Evolutionary conservation across 2,329 filamentous ascomycete species (phyloP), one percentile per base, ranked within the genome.

Genomic region (Ophiostoma australiae): DNA sequence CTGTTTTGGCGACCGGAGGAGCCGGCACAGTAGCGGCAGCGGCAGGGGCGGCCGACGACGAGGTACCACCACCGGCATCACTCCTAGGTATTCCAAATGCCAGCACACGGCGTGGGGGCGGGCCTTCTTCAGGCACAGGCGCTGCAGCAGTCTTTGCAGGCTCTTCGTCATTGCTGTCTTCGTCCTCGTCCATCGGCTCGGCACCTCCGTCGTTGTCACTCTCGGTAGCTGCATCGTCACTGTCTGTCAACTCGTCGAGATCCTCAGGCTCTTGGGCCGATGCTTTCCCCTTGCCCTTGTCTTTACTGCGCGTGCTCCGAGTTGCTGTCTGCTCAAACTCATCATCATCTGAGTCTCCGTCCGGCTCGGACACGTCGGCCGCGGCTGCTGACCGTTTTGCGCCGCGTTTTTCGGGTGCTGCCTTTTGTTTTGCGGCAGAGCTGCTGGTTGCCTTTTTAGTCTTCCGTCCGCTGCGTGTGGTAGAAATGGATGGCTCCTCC

Each of bases 191-290:
- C 69, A 73, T 72, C 1, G 44, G 68, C 11, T 74, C 78, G 4
- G 10, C 77, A 11, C 23, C 78, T 15, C 78, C 79, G 0, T 81
- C 80, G 2, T 79, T 78, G 35, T 84, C 85, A 71, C 82, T 84
- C 2, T 78, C 80, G 0, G 81, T 82, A 1, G 74, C 80, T 48
- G 83, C 82, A 4, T 81, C 78, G 67, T 83, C 83, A 78, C 81
- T 2, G 77, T 79, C 65, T 73, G 75, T 66, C 77, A 76, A 72
- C 66, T 74, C 66, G 20, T 72, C 73, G 48, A 79, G 72, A 75
- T 67, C 69, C 8, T 70, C 70, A 13, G 70, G 63, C 1, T 66
- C 27, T 3, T 66, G 15, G 5, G 63, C 63, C 20, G 20, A 10
- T 35, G 33, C 63, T 15, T 66, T 66, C 2, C 33, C 63, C 20